Base-by-base conservation (phyloP, 2,329 filamentous ascomycete genomes). In the Beauveria rudraprayagi region DNA sequence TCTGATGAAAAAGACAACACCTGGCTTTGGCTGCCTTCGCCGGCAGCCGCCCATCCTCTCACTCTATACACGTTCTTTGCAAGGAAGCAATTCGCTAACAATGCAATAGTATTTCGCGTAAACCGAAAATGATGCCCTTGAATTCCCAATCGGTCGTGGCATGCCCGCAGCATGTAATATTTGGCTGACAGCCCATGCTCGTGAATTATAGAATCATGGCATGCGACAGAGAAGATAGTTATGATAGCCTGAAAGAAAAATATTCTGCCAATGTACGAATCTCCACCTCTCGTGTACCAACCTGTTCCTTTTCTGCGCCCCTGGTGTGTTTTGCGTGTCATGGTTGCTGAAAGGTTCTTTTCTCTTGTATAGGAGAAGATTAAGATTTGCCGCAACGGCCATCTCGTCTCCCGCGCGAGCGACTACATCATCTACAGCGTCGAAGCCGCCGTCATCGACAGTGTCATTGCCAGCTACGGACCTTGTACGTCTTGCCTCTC, bases 361-460 rank as follows among this genome's bases (percentile, higher is more conserved):
- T 22, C 86, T 92, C 60, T 34, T 47, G 52, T 54, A 54, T 67
- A 69, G 93, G 87, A 83, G 72, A 86, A 87, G 79, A 81, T 99
- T 80, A 87, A 90, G 75, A 94, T 99, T 70, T 86, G 93, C 73
- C 87, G 85, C 74, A 96, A 96, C 83, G 95, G 95, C 69, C 92
- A 97, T 78, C 83, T 93, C 74, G 94, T 99, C 69, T 97, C 94
- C 68, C 87, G 94, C 77, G 87, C 88, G 75, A 97, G 92, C 87
- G 93, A 97, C 82, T 97, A 92, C 76, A 96, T 97, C 77, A 92
- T 99, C 73, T 99, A 99, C 83, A 96, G 90, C 76, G 94, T 99
- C 75, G 93, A 97, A 77, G 94, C 94, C 64, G 91, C 92, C 69
- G 84, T 88, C 66, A 96, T 99, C 74, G 89, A 91, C 72, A 83